Evolutionary conservation across 108 stramenopile genomes (phyloP).

Genomic region (Cylindrotheca closterium): DNA sequence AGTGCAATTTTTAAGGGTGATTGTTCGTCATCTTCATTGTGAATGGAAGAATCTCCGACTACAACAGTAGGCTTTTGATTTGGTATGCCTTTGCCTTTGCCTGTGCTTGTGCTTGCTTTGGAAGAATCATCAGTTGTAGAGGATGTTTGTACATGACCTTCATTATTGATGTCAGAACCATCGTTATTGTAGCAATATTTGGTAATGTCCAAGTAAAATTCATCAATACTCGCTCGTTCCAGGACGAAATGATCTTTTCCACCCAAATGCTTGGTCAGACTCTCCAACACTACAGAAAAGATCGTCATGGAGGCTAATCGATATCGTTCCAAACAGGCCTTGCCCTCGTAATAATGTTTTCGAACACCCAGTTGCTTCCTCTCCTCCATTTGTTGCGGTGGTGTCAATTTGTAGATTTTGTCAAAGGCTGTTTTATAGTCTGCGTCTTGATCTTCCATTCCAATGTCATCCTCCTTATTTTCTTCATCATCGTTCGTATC

Average conservation of each 20-base stretch:
- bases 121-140: neutral
- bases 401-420: slow-evolving; percentile 48
- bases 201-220: slow-evolving; percentile 85
- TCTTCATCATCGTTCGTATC: slow-evolving; percentile 12
- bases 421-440: slow-evolving; percentile 59
- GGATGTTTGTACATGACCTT: neutral
- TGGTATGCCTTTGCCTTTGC: neutral
- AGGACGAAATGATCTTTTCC: slow-evolving; percentile 53
- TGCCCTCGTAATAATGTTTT: slow-evolving; percentile 63
- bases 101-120: neutral
- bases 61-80: slow-evolving; percentile 2
- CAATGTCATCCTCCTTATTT: slow-evolving; percentile 18
- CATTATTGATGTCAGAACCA: no score
- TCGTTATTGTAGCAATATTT: slow-evolving; percentile 50
- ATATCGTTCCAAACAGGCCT: slow-evolving; percentile 85
- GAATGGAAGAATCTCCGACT: slow-evolving; percentile 1
- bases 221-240: slow-evolving; percentile 85
- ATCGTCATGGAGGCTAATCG: slow-evolving; percentile 74
- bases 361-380: slow-evolving; percentile 54
- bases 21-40: slow-evolving; percentile 1
- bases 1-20: slow-evolving; percentile 2
- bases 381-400: slow-evolving; percentile 41
- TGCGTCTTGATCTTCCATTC: slow-evolving; percentile 3
- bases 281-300: slow-evolving; percentile 65
- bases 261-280: slow-evolving; percentile 13